These are phyloP conservation scores for Coemansia sp. DNA, from an alignment of 192 early-diverging fungal genomes.

Conservation along the genomic window DNA sequence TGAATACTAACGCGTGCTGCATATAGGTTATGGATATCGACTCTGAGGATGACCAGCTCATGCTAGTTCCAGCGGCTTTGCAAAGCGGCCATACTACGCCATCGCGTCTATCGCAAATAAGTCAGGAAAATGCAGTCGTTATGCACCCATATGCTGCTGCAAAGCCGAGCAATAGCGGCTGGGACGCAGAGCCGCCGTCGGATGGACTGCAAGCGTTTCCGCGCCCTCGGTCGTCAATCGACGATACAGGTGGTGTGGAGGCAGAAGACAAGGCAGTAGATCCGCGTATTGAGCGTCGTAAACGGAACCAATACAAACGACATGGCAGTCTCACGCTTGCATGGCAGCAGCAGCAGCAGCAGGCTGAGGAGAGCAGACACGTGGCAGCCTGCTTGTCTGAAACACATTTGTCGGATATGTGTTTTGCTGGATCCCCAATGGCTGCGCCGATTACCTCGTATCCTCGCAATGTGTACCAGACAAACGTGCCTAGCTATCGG, in stretches of 20 bases:
- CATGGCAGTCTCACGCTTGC: constrained; percentile 49
- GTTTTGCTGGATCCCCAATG: constrained; percentile 20
- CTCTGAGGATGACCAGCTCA: constrained; percentile 10
- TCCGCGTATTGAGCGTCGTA: constrained; percentile 31
- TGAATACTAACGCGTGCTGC: not conserved
- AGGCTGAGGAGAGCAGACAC: not conserved
- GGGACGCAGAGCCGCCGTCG: not conserved
- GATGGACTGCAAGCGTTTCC: constrained; percentile 28
- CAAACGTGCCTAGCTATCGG: not conserved
- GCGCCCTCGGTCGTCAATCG: constrained; percentile 24
- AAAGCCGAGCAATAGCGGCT: not conserved
- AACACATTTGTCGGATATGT: not conserved
- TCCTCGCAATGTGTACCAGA: constrained; percentile 11
- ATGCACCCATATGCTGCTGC: not conserved
- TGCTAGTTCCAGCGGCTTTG: constrained; percentile 36
- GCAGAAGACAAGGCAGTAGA: constrained; percentile 8
- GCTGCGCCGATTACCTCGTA: constrained; percentile 14
- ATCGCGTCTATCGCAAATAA: constrained; percentile 15
- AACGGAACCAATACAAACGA: constrained; percentile 46
- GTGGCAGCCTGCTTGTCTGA: not conserved
- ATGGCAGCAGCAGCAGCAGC: constrained; percentile 21
- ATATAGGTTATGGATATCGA: not conserved
- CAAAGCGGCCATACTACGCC: constrained; percentile 41
- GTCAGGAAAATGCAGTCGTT: not conserved
- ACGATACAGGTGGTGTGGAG: not conserved